Evolutionary conservation across 1,284 basidiomycete genomes (phyloP), one percentile per base, ranked within the genome.

Genomic region (Hypsizygus ulmarius): DNA sequence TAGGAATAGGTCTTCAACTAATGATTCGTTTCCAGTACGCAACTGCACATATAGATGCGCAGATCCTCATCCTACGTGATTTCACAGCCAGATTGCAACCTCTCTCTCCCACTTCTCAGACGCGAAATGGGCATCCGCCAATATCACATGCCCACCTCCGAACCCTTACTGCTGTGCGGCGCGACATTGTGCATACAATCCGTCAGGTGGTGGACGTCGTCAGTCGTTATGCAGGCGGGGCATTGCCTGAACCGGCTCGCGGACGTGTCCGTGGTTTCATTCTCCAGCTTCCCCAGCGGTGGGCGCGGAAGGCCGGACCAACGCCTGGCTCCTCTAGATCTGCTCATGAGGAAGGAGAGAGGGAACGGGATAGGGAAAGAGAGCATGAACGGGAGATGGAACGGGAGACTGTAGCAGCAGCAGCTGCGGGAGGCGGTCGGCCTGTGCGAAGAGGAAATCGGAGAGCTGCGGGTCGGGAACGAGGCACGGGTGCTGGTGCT

Each of bases 131-230:
- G 9, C 60, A 58, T 38, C 49, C 47, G 25, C 49, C 63, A 37
- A 68, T 65, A 57, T 67, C 66, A 47, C 61, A 64, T 56, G 67
- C 64, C 50, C 65, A 87, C 51, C 75, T 87, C 59, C 79, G 78
- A 35, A 87, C 81, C 16, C 72, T 96, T 18, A 74, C 79, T 0
- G 75, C 82, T 40, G 86, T 93, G 45, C 87, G 91, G 49, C 75
- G 78, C 28, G 91, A 95, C 58, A 82, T 96, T 21, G 86, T 95
- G 19, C 78, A 86, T 39, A 95, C 93, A 11, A 84, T 96, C 49
- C 80, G 90, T 18, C 87, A 93, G 61, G 92, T 93, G 2, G 92
- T 96, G 15, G 87, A 90, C 49, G 87, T 96, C 11, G 87, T 96
- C 8, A 85, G 82, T 48, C 87, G 84, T 55, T 94, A 95, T 57